Base-by-base conservation (phyloP, 2,329 filamentous ascomycete genomes). In the Ophiostoma populinum region DNA sequence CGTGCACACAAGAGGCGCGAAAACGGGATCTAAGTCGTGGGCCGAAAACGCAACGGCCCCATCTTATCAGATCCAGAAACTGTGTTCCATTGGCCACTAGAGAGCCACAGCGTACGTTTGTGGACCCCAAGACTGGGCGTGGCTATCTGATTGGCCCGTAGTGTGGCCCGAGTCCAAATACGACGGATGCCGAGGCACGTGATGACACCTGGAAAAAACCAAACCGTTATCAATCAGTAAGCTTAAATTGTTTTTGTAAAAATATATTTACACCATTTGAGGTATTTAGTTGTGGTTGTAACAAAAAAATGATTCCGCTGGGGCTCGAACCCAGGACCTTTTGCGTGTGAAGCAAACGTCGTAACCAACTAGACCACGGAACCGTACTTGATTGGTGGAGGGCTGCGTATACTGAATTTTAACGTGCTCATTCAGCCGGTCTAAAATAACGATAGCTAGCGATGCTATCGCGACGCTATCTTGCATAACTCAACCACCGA, bases 61-160 rank as follows among this genome's bases (percentile, higher is more conserved):
- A 42, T 43, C 40, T 43, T 40, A 43, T 43, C 42, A 42, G 42
- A 43, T 43, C 35, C 40, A 42, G 42, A 34, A 16, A 11, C n/a
- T 6, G 8, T 7, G 1, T 11, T 4, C 34, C 29, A 43, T 43
- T 43, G 42, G 42, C 16, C 24, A 18, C 7, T 7, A 18, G 15
- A 7, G 33, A 16, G 13, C 30, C 24, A 19, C 15, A 16, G 10
- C 15, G 11, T 20, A 20, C 24, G 17, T n/a, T n/a, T n/a, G n/a
- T n/a, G 24, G 10, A 19, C 16, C 29, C 12, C 17, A n/a, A 21
- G 29, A n/a, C 29, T 21, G 12, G 33, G 21, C 11, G n/a, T 15
- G 19, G 24, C 24, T 26, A 36, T 35, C 34, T 34, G 34, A 39
- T 39, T 39, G 37, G 37, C 21, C n/a, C 25, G 33, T 34, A 36